Conservation (phyloP, 495 filamentous ascomycete species). For the Sordaria brevicollis region DNA sequence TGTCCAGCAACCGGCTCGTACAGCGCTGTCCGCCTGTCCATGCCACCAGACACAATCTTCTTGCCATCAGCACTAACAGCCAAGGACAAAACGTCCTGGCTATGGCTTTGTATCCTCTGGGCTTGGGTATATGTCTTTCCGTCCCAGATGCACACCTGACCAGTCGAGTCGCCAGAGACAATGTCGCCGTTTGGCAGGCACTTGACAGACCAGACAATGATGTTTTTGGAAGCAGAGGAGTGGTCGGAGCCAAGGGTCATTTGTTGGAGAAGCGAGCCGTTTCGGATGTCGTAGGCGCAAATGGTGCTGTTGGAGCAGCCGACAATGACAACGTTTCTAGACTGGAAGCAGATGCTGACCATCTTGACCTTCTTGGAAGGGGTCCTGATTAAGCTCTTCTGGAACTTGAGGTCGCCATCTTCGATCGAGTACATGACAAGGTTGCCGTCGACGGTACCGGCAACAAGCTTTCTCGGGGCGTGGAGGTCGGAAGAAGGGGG, state of each 20-base stretch:
- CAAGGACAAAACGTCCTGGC: slow-evolving; percentile 82
- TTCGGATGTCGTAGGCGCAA: slow-evolving; percentile 77
- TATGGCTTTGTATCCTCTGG: slow-evolving; percentile 75
- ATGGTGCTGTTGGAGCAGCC: slow-evolving; percentile 91
- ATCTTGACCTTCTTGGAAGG: slow-evolving; percentile 75
- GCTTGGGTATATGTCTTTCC: slow-evolving; percentile 78
- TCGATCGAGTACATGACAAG: slow-evolving; percentile 78
- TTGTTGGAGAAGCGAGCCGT: slow-evolving; percentile 57
- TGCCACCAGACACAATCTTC: slow-evolving; percentile 81
- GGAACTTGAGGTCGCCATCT: slow-evolving; percentile 65
- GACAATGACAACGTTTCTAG: slow-evolving; percentile 69
- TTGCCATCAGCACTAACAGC: slow-evolving; percentile 69
- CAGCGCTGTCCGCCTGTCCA: slow-evolving; percentile 75
- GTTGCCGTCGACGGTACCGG: slow-evolving; percentile 86
- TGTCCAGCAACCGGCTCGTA: slow-evolving; percentile 58
- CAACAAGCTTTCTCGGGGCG: slow-evolving; percentile 50
- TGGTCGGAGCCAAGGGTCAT: slow-evolving; percentile 79
- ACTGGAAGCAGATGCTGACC: slow-evolving; percentile 81
- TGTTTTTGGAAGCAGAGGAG: slow-evolving; percentile 64
- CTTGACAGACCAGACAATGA: slow-evolving; percentile 88
- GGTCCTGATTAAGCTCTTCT: slow-evolving; percentile 56
- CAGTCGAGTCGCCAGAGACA: slow-evolving; percentile 88
- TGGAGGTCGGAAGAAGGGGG: slow-evolving; percentile 31
- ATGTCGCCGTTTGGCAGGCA: slow-evolving; percentile 78
- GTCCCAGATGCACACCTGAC: slow-evolving; percentile 88